A percentile compares a stretch with the other conserved stretches of the same genome.
Evolutionary conservation across 2,329 filamentous ascomycete genomes (phyloP).

Genomic region (Pleomassaria siparia): DNA sequence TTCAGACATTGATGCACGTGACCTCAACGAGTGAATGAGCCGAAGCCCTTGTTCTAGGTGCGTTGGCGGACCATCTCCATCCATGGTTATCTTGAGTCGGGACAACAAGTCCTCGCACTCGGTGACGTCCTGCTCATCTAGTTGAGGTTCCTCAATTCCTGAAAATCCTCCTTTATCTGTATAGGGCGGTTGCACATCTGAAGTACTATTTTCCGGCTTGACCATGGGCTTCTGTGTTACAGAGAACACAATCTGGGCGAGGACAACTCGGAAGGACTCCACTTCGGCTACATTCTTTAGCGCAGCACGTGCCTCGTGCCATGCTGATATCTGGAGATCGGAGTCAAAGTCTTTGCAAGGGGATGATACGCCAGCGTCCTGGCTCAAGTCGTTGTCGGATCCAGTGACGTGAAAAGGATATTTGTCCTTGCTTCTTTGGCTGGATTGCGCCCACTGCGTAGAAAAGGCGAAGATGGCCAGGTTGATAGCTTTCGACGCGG

Average conservation of each 20-base stretch:
- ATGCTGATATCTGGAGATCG: conserved; percentile 42
- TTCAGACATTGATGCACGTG: conserved; percentile 26
- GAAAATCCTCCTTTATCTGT: neutral
- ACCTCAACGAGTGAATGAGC: conserved; percentile 41
- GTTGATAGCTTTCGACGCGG: conserved; percentile 51
- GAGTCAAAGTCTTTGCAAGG: conserved; percentile 34
- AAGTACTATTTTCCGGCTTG: conserved; percentile 1
- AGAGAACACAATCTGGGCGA: conserved; percentile 51
- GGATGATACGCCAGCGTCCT: conserved; percentile 2
- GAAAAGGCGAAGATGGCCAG: conserved; percentile 56
- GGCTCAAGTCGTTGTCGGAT: conserved; percentile 11
- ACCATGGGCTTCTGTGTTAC: conserved; percentile 46
- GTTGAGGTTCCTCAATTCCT: neutral
- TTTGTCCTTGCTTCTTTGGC: conserved; percentile 25
- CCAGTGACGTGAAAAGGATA: conserved; percentile 30
- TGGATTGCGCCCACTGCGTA: conserved; percentile 50
- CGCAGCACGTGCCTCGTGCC: conserved; percentile 47
- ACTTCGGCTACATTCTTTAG: conserved; percentile 42
- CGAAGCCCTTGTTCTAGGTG: conserved; percentile 46
- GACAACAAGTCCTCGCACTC: conserved; percentile 36
- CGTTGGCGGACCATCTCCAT: conserved; percentile 40
- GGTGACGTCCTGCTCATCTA: conserved; percentile 18
- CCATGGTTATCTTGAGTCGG: conserved; percentile 34
- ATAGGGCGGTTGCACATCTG: neutral
- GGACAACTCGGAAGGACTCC: conserved; percentile 49